Base-by-base conservation (phyloP, 805 yeast genomes). In the Cyberlindnera galapagoensis region DNA sequence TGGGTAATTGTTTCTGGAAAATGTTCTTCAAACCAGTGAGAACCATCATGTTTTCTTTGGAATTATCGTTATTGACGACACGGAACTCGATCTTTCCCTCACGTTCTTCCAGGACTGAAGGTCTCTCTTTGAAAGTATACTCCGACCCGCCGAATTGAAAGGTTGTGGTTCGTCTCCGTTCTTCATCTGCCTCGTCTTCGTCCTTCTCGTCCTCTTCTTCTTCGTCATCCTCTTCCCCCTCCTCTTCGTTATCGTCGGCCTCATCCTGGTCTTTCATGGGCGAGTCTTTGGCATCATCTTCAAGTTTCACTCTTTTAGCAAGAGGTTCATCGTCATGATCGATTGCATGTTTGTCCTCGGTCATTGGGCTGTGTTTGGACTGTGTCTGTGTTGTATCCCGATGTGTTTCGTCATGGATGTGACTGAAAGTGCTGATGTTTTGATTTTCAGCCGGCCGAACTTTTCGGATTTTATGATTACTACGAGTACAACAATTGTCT, bases 1-100 rank as follows among this genome's bases (percentile, higher is more conserved):
- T 90, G 2, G 99, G 99, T 42, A 92, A 69, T 60, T 92, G 99
- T 51, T 88, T 88, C 56, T 92, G 98, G 57, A 92, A 92, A 43
- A 92, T 90, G 54, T 90, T 92, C 59, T 92, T 92, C 41, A 92
- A 61, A 2, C 99, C 99, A 0, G 97, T 92, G 41, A 92, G 64
- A 30, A 92, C 90, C 68, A 92, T 85, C 65, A 92, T 65, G 56
- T 74, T 85, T 49, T 92, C 98, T 39, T 71, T 70, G 3, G 87
- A 69, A 52, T 87, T 85, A 56, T 92, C 97, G 60, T 92, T 90
- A 58, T 92, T 92, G 18, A 92, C 99, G 20, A 92, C 99, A 35
- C 97, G 68, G 51, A 92, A 90, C 56, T 90, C 96, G 39, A 92
- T 92, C 46, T 81, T 78, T 0, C 95, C 95, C 40, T 86, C 95